These are phyloP conservation scores for Tylopilus felleus DNA, from an alignment of 768 basidiomycete species.

Conservation along the genomic window DNA sequence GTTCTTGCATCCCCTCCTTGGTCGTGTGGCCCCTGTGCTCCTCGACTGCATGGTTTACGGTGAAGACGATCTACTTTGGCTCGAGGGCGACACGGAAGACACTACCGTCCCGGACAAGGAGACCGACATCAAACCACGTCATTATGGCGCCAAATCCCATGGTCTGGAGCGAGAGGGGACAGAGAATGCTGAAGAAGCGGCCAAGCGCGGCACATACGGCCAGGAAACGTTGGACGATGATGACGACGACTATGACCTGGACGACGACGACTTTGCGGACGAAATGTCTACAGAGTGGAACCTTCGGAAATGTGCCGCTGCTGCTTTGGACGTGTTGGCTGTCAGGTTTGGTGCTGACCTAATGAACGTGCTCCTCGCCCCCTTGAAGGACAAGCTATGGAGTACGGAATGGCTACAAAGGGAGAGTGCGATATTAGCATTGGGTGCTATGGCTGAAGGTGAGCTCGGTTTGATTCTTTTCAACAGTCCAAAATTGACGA, in stretches of 20 bases:
- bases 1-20: slow-evolving; percentile 81
- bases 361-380: slow-evolving; percentile 81
- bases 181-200: slow-evolving; percentile 36
- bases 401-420: slow-evolving; percentile 89
- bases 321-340: slow-evolving; percentile 93
- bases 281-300: slow-evolving; percentile 99
- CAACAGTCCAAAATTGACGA: slow-evolving; percentile 6
- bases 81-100: slow-evolving; percentile 90
- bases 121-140: slow-evolving; percentile 92
- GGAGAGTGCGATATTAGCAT: slow-evolving; percentile 92
- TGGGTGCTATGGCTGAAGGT: slow-evolving; percentile 99
- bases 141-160: slow-evolving; percentile 84
- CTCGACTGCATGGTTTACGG: slow-evolving; percentile 97
- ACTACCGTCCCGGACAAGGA: slow-evolving; percentile 90
- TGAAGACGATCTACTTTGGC: slow-evolving; percentile 92
- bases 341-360: slow-evolving; percentile 90
- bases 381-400: slow-evolving; percentile 92
- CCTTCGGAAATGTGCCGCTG: slow-evolving; percentile 95
- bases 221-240: slow-evolving; percentile 82
- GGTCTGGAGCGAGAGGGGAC: slow-evolving; percentile 69
- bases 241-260: slow-evolving; percentile 82
- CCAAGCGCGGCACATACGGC: slow-evolving; percentile 63
- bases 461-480: slow-evolving; percentile 19
- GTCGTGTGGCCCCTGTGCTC: slow-evolving; percentile 92
- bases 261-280: slow-evolving; percentile 87